Evolutionary conservation across 108 stramenopile genomes (phyloP), one percentile per base, ranked within the genome.

Genomic region (Aurantiochytrium sp.): DNA sequence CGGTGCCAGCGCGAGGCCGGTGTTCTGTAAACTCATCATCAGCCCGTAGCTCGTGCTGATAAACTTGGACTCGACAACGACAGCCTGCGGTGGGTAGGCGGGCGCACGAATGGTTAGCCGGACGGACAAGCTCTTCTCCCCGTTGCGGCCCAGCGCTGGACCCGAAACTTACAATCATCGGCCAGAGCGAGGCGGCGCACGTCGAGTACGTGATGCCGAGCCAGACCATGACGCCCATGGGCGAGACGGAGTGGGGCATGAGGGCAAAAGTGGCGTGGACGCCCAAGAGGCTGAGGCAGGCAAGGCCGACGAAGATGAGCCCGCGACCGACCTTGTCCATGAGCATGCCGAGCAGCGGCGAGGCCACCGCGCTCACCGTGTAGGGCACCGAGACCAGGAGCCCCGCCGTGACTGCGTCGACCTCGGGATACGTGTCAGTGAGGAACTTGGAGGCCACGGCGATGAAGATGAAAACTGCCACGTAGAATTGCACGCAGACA

Each of bases 21-120:
- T 81, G 45, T 81, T 81, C 45, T 81, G 73, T 21, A 81, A 21
- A n/a, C 73, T 81, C 73, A 81, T 81, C 73, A 81, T 81, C 21
- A 81, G 73, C 24, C 73, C 73, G 32, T 81, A 81, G 3, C 42
- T 48, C 17, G 45, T 81, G 45, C 73, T 81, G 45, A 81, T 81
- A 30, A 27, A 48, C 73, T 48, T 81, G 42, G 73, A 81, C 24
- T 81, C 73, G 1, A 81, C 73, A 12, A 81, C 73, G 24, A 81
- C 42, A 81, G 73, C 73, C 73, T 81, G 32, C 8, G 24, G n/a
- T 3, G 42, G n/a, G n/a, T n/a, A n/a, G n/a, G n/a, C n/a, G n/a
- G n/a, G n/a, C n/a, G n/a, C n/a, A n/a, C n/a, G n/a, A n/a, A n/a
- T n/a, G n/a, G n/a, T n/a, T n/a, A n/a, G n/a, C n/a, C n/a, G n/a